These are phyloP conservation scores for Apophysomyces trapeziformis DNA, from an alignment of 371 early-diverging fungal genomes.

Conservation along the genomic window DNA sequence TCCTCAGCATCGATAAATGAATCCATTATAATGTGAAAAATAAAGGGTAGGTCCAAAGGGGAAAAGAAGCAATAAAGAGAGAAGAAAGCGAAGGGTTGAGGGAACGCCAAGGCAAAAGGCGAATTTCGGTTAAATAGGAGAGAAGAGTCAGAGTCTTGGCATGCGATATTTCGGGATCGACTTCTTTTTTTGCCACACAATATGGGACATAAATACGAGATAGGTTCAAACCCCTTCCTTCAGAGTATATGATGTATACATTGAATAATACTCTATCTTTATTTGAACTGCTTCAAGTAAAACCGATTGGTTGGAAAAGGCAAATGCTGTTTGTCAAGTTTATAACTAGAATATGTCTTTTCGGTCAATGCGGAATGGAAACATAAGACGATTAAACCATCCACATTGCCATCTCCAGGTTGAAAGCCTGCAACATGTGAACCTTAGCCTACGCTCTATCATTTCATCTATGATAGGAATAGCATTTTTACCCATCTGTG, in stretches of 20 bases:
- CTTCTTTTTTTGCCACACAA: neutral
- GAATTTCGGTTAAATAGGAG: conserved; percentile 2
- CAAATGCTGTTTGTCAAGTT: too few relatives aligned
- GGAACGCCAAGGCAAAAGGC: conserved; percentile 6
- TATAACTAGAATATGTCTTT: too few relatives aligned
- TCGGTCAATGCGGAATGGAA: too few relatives aligned
- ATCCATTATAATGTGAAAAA: neutral
- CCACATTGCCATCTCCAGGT: too few relatives aligned
- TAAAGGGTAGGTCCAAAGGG: neutral
- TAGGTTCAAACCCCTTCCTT: neutral
- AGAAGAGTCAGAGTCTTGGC: neutral
- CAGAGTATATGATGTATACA: too few relatives aligned
- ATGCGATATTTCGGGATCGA: conserved; percentile 5
- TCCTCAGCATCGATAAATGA: conserved; percentile 7
- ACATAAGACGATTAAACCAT: too few relatives aligned
- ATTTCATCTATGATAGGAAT: too few relatives aligned
- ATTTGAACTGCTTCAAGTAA: neutral
- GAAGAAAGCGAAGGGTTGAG: neutral
- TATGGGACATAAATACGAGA: neutral
- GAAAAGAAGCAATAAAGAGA: neutral
- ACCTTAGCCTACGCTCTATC: too few relatives aligned
- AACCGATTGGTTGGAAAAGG: neutral
- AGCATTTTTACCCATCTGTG: too few relatives aligned
- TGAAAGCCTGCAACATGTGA: too few relatives aligned
- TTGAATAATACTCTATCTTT: neutral